Conservation (phyloP, 192 early-diverging fungal species). For the Coemansia sp. region DNA sequence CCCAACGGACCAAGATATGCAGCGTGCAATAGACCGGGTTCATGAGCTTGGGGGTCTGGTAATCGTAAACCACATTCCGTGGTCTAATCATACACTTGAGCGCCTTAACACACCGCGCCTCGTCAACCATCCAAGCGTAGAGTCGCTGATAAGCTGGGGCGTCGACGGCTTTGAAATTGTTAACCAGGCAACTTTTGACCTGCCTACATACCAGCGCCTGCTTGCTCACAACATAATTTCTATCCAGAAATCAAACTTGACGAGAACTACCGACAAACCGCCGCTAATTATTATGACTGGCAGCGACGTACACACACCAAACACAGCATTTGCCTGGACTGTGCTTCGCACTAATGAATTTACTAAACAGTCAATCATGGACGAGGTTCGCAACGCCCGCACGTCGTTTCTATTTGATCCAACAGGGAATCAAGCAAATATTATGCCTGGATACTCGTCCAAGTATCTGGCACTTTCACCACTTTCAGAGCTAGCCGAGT, state of each 20-base stretch:
- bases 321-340: slow-evolving; percentile 63
- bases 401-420: slow-evolving; percentile 68
- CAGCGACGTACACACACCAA: slow-evolving; percentile 65
- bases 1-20: slow-evolving; percentile 62
- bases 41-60: slow-evolving; percentile 69
- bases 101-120: slow-evolving; percentile 57
- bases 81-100: slow-evolving; percentile 64
- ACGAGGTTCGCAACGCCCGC: slow-evolving; percentile 56
- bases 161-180: slow-evolving; percentile 70
- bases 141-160: slow-evolving; percentile 60
- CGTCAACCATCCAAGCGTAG: slow-evolving; percentile 60
- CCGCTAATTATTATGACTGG: slow-evolving; percentile 61
- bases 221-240: background rate
- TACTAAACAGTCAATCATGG: slow-evolving; percentile 54
- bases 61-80: slow-evolving; percentile 76
- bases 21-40: slow-evolving; percentile 55
- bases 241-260: no score
- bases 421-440: slow-evolving; percentile 55
- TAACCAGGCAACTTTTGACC: slow-evolving; percentile 61
- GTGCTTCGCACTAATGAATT: slow-evolving; percentile 51
- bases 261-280: slow-evolving; percentile 4
- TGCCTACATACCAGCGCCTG: slow-evolving; percentile 54
- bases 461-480: slow-evolving; percentile 51
- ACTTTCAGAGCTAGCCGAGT: slow-evolving; percentile 49
- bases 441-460: slow-evolving; percentile 25